Base-by-base conservation (phyloP, 768 basidiomycete species). In the Hericium coralloides region DNA sequence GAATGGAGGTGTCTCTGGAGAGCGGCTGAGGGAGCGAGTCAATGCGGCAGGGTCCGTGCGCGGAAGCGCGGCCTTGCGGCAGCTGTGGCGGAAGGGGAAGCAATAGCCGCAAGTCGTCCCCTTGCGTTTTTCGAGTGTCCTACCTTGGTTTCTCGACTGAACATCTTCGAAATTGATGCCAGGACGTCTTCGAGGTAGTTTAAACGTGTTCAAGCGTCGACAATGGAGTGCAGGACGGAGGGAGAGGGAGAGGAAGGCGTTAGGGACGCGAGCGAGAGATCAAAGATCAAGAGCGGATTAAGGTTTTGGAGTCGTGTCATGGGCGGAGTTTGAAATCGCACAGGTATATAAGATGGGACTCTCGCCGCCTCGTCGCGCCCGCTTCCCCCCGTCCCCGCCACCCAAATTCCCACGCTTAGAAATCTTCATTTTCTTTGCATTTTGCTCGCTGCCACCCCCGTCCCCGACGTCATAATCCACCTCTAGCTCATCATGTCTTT, bases 401-500 rank as follows among this genome's bases (percentile, higher is more conserved):
- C 43, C 17, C 22, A 53, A 55, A 58, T 62, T 62, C 61, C 56
- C 61, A 62, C 61, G 61, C 61, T 55, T 47, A 45, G 20, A 60
- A 60, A 60, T 52, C n/a, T 15, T 36, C 38, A 12, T 53, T 23
- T 15, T 22, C 48, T 60, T 58, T 36, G 55, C 20, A 45, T n/a
- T 20, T 43, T 15, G n/a, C 43, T 45, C 43, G 7, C 12, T 10
- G 43, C 43, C 12, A 18, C 43, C 20, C 26, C 8, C 26, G 31
- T 31, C 31, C 31, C 10, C 31, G 31, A 31, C 47, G 51, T 49
- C 52, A 38, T 20, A 31, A 26, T 22, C 18, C 52, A 15, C 3
- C 5, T 31, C 1, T 43, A 20, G 55, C 14, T n/a, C 55, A 57
- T 38, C 54, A 78, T 79, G 78, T 79, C 79, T 49, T 86, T 85